phyloP scores from a whole-genome alignment of 2,329 filamentous ascomycete genomes.

The Paracorniculantispora psalliotae region DNA sequence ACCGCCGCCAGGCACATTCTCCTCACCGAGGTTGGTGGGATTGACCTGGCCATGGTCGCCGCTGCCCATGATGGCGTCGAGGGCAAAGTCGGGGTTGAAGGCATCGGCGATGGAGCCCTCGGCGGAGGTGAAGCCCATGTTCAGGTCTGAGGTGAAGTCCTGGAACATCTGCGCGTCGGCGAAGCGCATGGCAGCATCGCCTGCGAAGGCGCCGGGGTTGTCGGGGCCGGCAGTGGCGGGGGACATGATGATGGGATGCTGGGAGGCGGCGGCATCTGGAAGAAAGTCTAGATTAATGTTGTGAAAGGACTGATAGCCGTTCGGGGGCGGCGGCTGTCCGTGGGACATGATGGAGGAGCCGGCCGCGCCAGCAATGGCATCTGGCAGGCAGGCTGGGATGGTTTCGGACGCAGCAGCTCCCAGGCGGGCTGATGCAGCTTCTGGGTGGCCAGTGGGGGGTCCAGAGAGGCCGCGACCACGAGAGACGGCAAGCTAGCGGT shows the following conservation, averaged over 20 bases:
- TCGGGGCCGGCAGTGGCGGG: not conserved
- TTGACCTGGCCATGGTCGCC: constrained; percentile 25
- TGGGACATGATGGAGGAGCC: constrained; percentile 10
- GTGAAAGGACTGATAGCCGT: constrained; percentile 2
- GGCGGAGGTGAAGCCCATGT: constrained; percentile 2
- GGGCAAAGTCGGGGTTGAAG: constrained; percentile 11
- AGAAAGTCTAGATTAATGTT: constrained; percentile 4
- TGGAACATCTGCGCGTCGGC: constrained; percentile 7
- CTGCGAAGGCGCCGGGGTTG: not conserved
- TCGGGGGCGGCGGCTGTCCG: constrained; percentile 4
- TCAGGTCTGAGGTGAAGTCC: constrained; percentile 6
- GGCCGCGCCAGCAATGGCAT: constrained; percentile 7
- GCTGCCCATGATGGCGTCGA: constrained; percentile 15
- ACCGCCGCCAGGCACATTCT: constrained; percentile 37
- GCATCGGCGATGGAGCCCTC: constrained; percentile 1
- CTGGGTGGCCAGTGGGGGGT: not conserved
- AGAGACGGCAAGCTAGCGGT: not conserved
- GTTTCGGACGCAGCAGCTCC: not conserved
- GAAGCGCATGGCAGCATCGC: constrained; percentile 5
- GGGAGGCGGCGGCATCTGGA: constrained; percentile 10
- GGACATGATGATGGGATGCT: not conserved
- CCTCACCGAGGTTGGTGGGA: constrained; percentile 30
- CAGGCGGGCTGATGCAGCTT: not conserved
- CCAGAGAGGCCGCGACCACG: not conserved
- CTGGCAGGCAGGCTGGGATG: not conserved